A percentile compares a stretch with the other conserved stretches of the same genome.
Evolutionary conservation across 192 early-diverging fungal species (phyloP).

Genomic region (Coemansia sp.): DNA sequence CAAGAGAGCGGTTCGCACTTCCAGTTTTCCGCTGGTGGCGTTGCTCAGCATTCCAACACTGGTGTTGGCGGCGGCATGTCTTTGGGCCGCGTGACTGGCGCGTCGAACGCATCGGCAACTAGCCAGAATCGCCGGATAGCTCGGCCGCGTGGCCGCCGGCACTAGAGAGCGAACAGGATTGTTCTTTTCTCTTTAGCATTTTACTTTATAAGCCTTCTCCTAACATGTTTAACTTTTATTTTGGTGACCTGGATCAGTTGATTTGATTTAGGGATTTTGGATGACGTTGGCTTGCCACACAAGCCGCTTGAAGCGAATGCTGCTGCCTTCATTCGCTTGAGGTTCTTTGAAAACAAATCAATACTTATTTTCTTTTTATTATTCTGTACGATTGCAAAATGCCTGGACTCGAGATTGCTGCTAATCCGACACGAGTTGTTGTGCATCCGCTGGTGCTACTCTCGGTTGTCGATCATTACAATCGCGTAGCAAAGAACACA

Average conservation of each 20-base stretch:
- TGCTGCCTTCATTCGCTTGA: background rate
- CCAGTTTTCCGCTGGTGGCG: conserved; percentile 38
- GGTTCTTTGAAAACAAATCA: background rate
- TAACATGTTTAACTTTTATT: background rate
- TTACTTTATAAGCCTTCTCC: background rate
- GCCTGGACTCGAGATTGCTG: conserved; percentile 46
- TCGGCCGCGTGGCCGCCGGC: conserved; percentile 33
- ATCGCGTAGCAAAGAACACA: conserved; percentile 91
- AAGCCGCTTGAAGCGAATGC: background rate
- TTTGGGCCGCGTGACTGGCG: conserved; percentile 37
- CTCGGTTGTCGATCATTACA: conserved; percentile 98
- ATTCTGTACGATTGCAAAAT: conserved; percentile 9
- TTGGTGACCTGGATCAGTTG: background rate
- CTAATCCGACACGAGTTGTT: conserved; percentile 64
- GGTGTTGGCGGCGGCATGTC: conserved; percentile 31
- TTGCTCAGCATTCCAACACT: conserved; percentile 37
- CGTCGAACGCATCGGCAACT: conserved; percentile 41
- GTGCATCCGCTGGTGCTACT: conserved; percentile 98
- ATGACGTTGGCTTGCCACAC: conserved; percentile 17
- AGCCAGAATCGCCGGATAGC: conserved; percentile 44
- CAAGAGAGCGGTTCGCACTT: conserved; percentile 24
- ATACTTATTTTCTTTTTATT: background rate
- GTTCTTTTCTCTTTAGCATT: background rate
- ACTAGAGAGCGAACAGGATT: conserved; percentile 4
- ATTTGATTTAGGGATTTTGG: conserved; percentile 9